Percentiles rank a stretch among this genome's conserved stretches.
phyloP scores from a whole-genome alignment of 352 stramenopile genomes.

The Globisporangium rhizosaccharum region DNA sequence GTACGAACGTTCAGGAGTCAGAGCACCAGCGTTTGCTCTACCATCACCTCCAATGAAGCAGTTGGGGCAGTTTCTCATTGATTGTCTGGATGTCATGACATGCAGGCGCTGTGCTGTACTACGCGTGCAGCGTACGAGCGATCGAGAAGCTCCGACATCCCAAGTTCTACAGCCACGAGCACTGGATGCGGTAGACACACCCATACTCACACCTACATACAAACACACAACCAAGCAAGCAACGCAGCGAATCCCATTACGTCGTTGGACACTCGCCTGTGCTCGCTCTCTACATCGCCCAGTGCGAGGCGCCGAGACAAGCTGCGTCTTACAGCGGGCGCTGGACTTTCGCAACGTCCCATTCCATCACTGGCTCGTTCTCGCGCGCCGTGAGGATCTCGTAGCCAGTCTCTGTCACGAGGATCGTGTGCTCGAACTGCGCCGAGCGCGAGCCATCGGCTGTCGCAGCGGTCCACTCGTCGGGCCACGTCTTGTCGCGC shows the following conservation, averaged over 20 bases:
- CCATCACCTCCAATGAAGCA: neutral
- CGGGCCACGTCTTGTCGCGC: constrained; percentile 92
- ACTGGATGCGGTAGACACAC: constrained; percentile 13
- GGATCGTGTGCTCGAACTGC: constrained; percentile 98
- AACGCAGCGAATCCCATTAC: too few relatives aligned
- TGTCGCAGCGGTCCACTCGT: constrained; percentile 98
- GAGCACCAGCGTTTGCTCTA: neutral
- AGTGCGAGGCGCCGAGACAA: neutral
- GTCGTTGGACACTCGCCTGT: neutral
- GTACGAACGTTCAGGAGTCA: constrained; percentile 10
- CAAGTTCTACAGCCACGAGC: constrained; percentile 55
- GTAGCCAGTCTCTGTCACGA: constrained; percentile 96
- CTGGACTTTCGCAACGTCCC: constrained; percentile 78
- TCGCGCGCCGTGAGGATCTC: constrained; percentile 95
- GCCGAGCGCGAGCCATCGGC: constrained; percentile 93
- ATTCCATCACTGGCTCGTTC: constrained; percentile 85
- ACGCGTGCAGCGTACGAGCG: constrained; percentile 41
- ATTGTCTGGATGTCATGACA: neutral
- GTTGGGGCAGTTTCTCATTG: neutral
- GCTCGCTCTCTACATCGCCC: neutral
- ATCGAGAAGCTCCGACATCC: constrained; percentile 42
- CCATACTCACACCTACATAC: neutral
- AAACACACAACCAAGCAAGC: neutral
- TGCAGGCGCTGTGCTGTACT: constrained; percentile 43
- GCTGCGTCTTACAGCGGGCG: constrained; percentile 26